Conservation (phyloP, 768 basidiomycete genomes). For the Tremella fuciformis region DNA sequence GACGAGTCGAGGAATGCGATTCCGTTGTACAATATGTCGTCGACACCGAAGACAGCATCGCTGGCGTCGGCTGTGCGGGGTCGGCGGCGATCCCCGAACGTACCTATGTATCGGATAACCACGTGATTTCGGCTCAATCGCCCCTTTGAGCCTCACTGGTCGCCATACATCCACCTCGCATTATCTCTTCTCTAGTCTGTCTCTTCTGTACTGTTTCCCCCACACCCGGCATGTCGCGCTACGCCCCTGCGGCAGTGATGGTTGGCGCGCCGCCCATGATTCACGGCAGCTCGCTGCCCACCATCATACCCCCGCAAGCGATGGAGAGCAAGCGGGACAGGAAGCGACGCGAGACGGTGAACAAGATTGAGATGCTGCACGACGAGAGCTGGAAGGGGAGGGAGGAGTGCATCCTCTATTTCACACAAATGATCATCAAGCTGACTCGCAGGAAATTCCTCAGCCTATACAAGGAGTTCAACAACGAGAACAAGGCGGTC, state of each 20-base stretch:
- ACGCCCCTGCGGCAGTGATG: too few relatives aligned
- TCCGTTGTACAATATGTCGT: background rate
- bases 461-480: slow-evolving; percentile 46
- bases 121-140: slow-evolving; percentile 1
- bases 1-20: background rate
- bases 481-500: slow-evolving; percentile 45
- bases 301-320: slow-evolving; percentile 43
- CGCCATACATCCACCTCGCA: background rate
- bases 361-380: slow-evolving; percentile 54
- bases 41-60: background rate
- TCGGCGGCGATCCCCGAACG: background rate
- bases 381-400: slow-evolving; percentile 52
- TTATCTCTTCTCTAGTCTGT: too few relatives aligned
- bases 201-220: too few relatives aligned
- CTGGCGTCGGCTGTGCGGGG: background rate
- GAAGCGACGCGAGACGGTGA: slow-evolving; percentile 54
- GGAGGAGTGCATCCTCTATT: slow-evolving; percentile 45
- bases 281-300: slow-evolving; percentile 9
- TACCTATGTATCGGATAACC: background rate
- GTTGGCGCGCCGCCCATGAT: background rate
- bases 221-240: slow-evolving; percentile 9
- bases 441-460: slow-evolving; percentile 47
- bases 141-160: too few relatives aligned
- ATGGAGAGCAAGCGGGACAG: slow-evolving; percentile 53
- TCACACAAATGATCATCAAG: slow-evolving; percentile 36